A percentile compares a stretch with the other conserved stretches of the same genome.
phyloP scores from a whole-genome alignment of 2,329 filamentous ascomycete genomes.

The Sclerotinia borealis region DNA sequence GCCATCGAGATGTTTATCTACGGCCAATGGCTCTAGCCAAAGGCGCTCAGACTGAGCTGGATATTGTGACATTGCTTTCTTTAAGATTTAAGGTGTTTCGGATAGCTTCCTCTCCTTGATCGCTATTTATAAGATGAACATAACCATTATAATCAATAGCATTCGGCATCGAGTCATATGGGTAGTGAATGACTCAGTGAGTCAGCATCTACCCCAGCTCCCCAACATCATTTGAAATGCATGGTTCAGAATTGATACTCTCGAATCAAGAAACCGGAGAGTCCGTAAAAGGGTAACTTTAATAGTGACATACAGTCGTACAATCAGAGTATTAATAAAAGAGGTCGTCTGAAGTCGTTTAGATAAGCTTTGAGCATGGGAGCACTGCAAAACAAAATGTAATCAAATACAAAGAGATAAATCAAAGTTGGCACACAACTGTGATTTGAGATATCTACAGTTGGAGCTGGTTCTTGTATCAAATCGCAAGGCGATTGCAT shows the following conservation, averaged over 20 bases:
- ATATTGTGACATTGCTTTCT: conserved; percentile 12
- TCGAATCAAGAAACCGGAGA: neutral
- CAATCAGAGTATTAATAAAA: neutral
- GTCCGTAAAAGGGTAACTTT: neutral
- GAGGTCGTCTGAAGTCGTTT: neutral
- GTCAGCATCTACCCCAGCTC: neutral
- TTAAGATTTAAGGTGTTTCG: neutral
- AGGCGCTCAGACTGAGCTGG: conserved; percentile 21
- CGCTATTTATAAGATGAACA: neutral
- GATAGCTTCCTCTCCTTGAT: neutral
- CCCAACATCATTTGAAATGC: neutral
- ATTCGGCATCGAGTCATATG: neutral
- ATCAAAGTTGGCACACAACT: no score
- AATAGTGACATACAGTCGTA: neutral
- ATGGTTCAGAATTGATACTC: neutral
- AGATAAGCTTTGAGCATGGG: neutral
- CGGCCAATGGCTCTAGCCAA: conserved; percentile 18
- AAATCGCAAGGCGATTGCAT: neutral
- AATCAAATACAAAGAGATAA: no score
- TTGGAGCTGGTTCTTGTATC: no score
- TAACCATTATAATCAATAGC: neutral
- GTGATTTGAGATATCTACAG: neutral
- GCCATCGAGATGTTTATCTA: conserved; percentile 20
- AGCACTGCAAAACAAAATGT: no score
- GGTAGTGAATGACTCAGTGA: no score